Evolutionary conservation across 2,329 filamentous ascomycete genomes (phyloP), one percentile per base, ranked within the genome.

Genomic region (Botrytis fabae): DNA sequence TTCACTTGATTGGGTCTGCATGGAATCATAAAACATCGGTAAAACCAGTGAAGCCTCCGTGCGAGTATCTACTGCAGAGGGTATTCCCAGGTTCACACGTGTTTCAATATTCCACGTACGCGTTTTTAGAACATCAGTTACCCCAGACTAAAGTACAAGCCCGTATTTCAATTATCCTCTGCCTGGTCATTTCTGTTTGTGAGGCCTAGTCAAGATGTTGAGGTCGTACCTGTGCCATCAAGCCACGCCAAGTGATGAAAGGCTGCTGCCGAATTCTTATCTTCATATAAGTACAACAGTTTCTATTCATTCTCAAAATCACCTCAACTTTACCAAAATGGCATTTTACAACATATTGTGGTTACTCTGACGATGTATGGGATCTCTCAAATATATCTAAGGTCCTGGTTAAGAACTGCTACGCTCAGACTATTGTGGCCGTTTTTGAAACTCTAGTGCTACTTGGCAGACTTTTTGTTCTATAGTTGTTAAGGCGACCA

Each of bases 1-100:
- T 42, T 42, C 25, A 25, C 48, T 68, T 54, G 12, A 22, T 57
- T 42, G 54, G 9, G 25, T 12, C 28, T 68, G 9, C 5, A 28
- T 35, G 40, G 22, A 42, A 57, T 68, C 25, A 28, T 25, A 48
- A 68, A 68, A 68, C 65, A 25, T 68, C n/a, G n/a, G 38, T 57
- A 38, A 68, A 57, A 42, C 25, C n/a, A 32, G 20, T 12, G n/a
- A n/a, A 20, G 40, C 40, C 48, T 25, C 38, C 18, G 38, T 69
- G 48, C 48, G 48, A 25, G 28, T 25, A 38, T 42, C 12, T 42
- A 28, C 35, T 3, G 42, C 22, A 12, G 10, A 68, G 54, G n/a
- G 12, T 25, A 7, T 25, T 28, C 28, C 22, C 28, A 38, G 46
- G 28, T 51, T n/a, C 32, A 54, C 25, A 12, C 46, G 25, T 66